A percentile compares a stretch with the other conserved stretches of the same genome.
phyloP scores from a whole-genome alignment of 805 yeast species.

The Maudiozyma barnettii region DNA sequence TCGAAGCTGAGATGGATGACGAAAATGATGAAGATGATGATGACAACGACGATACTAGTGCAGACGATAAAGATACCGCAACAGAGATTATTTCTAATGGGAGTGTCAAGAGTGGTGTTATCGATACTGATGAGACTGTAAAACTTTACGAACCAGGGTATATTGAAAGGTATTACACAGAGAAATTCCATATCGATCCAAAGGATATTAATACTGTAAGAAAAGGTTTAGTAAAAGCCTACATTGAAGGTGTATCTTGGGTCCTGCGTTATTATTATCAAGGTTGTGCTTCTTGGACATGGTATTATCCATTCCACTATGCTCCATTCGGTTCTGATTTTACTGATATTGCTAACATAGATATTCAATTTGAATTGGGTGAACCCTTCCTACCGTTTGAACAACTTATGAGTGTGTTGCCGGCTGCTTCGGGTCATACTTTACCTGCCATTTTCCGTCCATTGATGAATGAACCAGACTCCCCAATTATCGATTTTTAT shows the following conservation, averaged over 20 bases:
- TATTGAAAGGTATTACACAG: conserved; percentile 65
- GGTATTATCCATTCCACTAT: conserved; percentile 96
- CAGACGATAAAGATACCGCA: conserved; percentile 3
- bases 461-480: conserved; percentile 66
- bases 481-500: conserved; percentile 84
- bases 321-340: conserved; percentile 97
- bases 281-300: conserved; percentile 97
- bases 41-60: conserved; percentile 10
- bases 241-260: conserved; percentile 97
- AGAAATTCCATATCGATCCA: conserved; percentile 55
- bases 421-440: conserved; percentile 85
- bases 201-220: conserved; percentile 46
- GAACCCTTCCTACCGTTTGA: conserved; percentile 84
- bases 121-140: conserved; percentile 43
- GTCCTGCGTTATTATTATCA: conserved; percentile 86
- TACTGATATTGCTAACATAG: conserved; percentile 38
- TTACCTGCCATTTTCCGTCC: conserved; percentile 75
- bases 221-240: conserved; percentile 54
- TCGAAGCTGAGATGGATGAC: conserved; percentile 13
- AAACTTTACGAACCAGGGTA: conserved; percentile 84
- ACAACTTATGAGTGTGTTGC: conserved; percentile 89
- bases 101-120: conserved; percentile 26
- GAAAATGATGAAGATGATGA: conserved; percentile 13
- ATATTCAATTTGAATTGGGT: conserved; percentile 55
- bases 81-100: conserved; percentile 21